Base-by-base conservation (phyloP, 192 early-diverging fungal genomes). In the Coemansia asiatica region DNA sequence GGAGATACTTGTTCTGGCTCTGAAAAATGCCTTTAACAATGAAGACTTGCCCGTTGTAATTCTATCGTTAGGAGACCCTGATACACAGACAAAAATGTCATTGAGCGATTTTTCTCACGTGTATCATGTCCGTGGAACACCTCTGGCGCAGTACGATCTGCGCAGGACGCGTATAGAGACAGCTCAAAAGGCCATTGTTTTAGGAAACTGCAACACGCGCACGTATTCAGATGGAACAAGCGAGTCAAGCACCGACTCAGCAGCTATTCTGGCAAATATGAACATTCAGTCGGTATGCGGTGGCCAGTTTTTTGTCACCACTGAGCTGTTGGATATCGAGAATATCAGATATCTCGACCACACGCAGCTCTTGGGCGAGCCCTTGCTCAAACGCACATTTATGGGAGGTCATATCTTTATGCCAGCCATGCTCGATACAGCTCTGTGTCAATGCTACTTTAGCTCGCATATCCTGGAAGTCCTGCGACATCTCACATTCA, bases 391-490 rank as follows among this genome's bases (percentile, higher is more conserved):
- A 28, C 67, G 71, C 21, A 76, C 82, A 0, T 83, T 83, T 56
- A 80, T 80, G 76, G 70, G 72, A 18, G 82, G 82, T 10, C 72
- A 76, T 19, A 72, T 83, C 4, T 76, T 83, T 28, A 73, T 76
- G 59, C 82, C 82, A 0, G 58, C 74, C 6, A 64, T 80, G 59
- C 60, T 79, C 33, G 82, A 83, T 36, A 75, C 71, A 1, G 67
- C 74, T 13, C 57, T 83, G 19, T 76, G 82, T 38, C 76, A 76
- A 59, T 76, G 71, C 67, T 83, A 79, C 55, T 83, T 76, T 58
- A 83, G 71, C 74, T 76, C 82, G 18, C 76, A 83, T 35, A 74
- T 76, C 23, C 63, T 83, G 6, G 76, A 83, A 36, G 68, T 83
- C 0, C 57, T 76, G 22, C 63, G 67, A 0, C 76, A 76, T 7